Percentiles rank a stretch among this genome's conserved stretches.
Evolutionary conservation across 495 filamentous ascomycete species (phyloP).

Genomic region (Neurospora hispaniola): DNA sequence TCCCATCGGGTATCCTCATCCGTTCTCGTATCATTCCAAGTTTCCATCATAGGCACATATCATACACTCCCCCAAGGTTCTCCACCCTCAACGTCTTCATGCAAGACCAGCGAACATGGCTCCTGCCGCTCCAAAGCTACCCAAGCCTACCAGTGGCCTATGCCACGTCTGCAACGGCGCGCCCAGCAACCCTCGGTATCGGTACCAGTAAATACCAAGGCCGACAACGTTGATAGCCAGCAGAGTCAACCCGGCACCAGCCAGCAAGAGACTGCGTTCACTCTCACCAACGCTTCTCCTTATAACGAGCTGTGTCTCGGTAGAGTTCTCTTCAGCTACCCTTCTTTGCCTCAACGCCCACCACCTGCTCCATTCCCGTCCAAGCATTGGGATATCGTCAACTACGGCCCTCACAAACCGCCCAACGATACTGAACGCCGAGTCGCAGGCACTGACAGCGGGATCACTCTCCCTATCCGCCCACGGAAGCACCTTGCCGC

Average conservation of each 20-base stretch:
- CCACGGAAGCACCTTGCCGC: slow-evolving; percentile 6
- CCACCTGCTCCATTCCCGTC: slow-evolving; percentile 14
- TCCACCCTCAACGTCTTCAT: not conserved
- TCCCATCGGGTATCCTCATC: not conserved
- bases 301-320: not conserved
- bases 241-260: slow-evolving; percentile 12
- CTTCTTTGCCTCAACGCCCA: slow-evolving; percentile 13
- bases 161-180: slow-evolving; percentile 25
- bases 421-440: slow-evolving; percentile 11
- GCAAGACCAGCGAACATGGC: slow-evolving; percentile 16
- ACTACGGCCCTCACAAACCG: slow-evolving; percentile 22
- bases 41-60: not conserved
- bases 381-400: slow-evolving; percentile 12
- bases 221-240: slow-evolving; percentile 10
- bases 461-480: not conserved
- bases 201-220: slow-evolving; percentile 11
- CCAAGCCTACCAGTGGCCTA: slow-evolving; percentile 11
- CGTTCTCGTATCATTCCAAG: not conserved
- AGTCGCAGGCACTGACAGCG: not conserved
- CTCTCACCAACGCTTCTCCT: not conserved
- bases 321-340: not conserved
- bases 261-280: slow-evolving; percentile 8
- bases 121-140: slow-evolving; percentile 25
- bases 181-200: slow-evolving; percentile 20
- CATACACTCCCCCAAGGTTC: not conserved